These are phyloP conservation scores for Nemania bipapillata DNA, from an alignment of 2,329 filamentous ascomycete species.

Conservation along the genomic window DNA sequence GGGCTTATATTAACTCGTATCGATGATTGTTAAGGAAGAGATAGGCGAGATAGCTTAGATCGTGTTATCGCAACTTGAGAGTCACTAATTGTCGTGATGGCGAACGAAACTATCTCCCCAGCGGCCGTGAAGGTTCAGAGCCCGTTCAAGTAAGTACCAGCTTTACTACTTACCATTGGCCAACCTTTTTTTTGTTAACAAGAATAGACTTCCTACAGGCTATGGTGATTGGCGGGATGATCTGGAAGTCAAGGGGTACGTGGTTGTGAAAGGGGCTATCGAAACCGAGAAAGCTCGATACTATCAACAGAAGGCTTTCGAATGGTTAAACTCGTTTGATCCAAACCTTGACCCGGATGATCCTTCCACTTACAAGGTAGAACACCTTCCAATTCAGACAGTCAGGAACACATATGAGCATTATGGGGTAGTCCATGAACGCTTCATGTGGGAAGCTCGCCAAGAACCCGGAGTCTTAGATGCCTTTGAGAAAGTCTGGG, in stretches of 20 bases:
- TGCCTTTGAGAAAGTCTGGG: slow-evolving; percentile 60
- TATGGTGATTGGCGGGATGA: slow-evolving; percentile 45
- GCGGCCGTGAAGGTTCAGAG: slow-evolving; percentile 12
- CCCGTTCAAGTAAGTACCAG: slow-evolving; percentile 11
- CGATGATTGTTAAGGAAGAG: too few relatives aligned
- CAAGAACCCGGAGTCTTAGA: slow-evolving; percentile 59
- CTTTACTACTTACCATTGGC: background rate
- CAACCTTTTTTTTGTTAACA: background rate
- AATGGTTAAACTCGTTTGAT: slow-evolving; percentile 36
- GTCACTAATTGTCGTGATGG: background rate
- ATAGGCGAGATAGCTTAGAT: background rate
- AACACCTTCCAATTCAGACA: slow-evolving; percentile 54
- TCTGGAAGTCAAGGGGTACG: slow-evolving; percentile 45
- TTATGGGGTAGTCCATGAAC: slow-evolving; percentile 61
- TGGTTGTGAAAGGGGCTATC: slow-evolving; percentile 46
- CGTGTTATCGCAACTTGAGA: background rate
- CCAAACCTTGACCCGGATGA: slow-evolving; percentile 50
- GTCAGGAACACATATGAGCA: slow-evolving; percentile 62
- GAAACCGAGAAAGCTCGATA: slow-evolving; percentile 36
- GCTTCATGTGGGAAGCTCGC: slow-evolving; percentile 62
- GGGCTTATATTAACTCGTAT: slow-evolving; percentile 11
- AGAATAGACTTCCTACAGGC: slow-evolving; percentile 10
- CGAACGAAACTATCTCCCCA: slow-evolving; percentile 1
- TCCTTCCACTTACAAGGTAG: slow-evolving; percentile 53
- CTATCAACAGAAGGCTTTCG: slow-evolving; percentile 39